A percentile compares a stretch with the other conserved stretches of the same genome.
These are phyloP conservation scores for Selenicereus undatus DNA, from an alignment of 148 eudicot species.

Conservation along the genomic window DNA sequence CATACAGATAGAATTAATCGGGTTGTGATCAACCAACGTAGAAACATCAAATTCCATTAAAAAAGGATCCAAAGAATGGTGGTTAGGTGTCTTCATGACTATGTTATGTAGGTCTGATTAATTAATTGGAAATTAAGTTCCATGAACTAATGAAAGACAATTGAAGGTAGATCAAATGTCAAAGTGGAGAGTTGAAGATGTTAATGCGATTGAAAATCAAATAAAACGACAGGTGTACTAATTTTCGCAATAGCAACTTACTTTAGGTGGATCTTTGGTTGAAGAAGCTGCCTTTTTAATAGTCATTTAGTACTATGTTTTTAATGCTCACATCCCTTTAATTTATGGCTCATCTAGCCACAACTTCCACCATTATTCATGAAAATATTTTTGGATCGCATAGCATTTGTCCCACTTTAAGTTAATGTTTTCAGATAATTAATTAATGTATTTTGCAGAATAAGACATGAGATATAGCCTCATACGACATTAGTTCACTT, in stretches of 20 bases:
- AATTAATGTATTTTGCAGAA: too few relatives aligned
- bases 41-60: too few relatives aligned
- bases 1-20: too few relatives aligned
- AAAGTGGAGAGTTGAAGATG: not conserved
- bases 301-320: too few relatives aligned
- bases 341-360: not conserved
- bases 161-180: not conserved
- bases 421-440: too few relatives aligned
- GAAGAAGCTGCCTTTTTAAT: too few relatives aligned
- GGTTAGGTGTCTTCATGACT: not conserved
- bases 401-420: too few relatives aligned
- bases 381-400: not conserved
- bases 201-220: constrained; percentile 1
- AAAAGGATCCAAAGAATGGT: not conserved
- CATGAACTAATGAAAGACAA: not conserved
- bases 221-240: not conserved
- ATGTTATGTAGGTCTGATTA: not conserved
- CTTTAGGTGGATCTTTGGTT: too few relatives aligned
- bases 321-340: not conserved
- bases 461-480: too few relatives aligned
- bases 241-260: not conserved
- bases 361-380: not conserved
- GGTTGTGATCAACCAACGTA: too few relatives aligned
- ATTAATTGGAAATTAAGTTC: not conserved
- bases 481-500: too few relatives aligned